Conservation (phyloP, 805 yeast genomes). For the Kluyveromyces lactis region DNA sequence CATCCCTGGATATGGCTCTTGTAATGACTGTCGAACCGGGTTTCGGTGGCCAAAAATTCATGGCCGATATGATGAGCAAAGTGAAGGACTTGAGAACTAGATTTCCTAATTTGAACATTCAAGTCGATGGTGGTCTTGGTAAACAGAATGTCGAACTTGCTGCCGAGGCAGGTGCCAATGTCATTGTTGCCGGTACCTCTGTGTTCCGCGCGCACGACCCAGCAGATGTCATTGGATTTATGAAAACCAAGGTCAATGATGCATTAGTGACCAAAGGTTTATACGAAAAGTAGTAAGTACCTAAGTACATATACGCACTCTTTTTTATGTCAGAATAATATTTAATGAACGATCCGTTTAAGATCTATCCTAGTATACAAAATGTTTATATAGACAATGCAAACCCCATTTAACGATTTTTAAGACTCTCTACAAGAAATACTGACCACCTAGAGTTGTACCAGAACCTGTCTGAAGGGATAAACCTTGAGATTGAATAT, state of each 20-base stretch:
- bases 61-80: slow-evolving; percentile 94
- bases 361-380: too few relatives aligned
- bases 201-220: slow-evolving; percentile 85
- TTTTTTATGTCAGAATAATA: too few relatives aligned
- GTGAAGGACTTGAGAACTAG: slow-evolving; percentile 65
- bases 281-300: slow-evolving; percentile 14
- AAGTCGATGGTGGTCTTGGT: slow-evolving; percentile 96
- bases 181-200: slow-evolving; percentile 94
- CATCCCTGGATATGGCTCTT: slow-evolving; percentile 83
- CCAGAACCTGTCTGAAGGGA: slow-evolving; percentile 54
- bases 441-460: slow-evolving; percentile 77
- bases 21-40: slow-evolving; percentile 99
- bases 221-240: slow-evolving; percentile 55
- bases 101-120: slow-evolving; percentile 76
- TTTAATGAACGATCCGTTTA: too few relatives aligned
- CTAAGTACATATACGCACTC: too few relatives aligned
- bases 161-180: slow-evolving; percentile 97
- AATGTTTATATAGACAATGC: too few relatives aligned
- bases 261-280: slow-evolving; percentile 42
- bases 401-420: too few relatives aligned
- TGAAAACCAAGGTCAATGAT: slow-evolving; percentile 54
- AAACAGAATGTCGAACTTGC: slow-evolving; percentile 77
- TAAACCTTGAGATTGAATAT: slow-evolving; percentile 39
- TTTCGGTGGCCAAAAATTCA: slow-evolving; percentile 95
- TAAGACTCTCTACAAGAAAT: slow-evolving; percentile 34